Evolutionary conservation across 306 rosid species (phyloP), one percentile per base, ranked within the genome.

Genomic region (Datisca glomerata): DNA sequence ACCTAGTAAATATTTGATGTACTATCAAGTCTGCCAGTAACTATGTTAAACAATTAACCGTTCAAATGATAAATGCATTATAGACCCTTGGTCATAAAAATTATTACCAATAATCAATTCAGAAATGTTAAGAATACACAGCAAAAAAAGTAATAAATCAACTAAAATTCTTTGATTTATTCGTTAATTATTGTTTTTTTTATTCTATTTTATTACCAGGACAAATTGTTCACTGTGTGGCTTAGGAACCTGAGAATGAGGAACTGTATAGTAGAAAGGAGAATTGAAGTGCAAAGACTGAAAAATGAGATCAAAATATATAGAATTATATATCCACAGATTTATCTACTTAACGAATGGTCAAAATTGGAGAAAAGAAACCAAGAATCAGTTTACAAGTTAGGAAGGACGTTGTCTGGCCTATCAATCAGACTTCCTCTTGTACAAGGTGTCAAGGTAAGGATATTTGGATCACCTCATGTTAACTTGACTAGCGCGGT

Each of bases 211-310:
- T 42, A 6, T 4, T 47, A 41, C 27, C 71, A 86, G 96, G 54
- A 57, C 5, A 76, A 51, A 31, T n/a, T 79, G n/a, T 71, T 81
- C 41, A 41, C 55, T 1, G 79, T 71, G 19, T 73, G 94, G 78
- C 20, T 76, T 49, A 43, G 49, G 37, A 64, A 54, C 10, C 27
- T 71, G 15, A 53, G 39, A 53, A 18, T 66, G 61, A 76, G 93
- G 41, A 82, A 72, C 53, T 45, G 12, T 2, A 61, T 50, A 1
- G 39, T 67, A 33, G 74, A 79, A 25, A 76, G 52, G 53, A 59
- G 61, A 60, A 59, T 61, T 38, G 61, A 76, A 41, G 29, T 70
- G 41, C 59, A 63, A 43, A 76, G 56, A n/a, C 37, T 74, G 14
- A 62, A 37, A 59, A 63, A 57, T 27, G 54, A 57, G 63, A 65